Conservation (phyloP, 179 eudicot genomes). For the Spinacia oleracea region DNA sequence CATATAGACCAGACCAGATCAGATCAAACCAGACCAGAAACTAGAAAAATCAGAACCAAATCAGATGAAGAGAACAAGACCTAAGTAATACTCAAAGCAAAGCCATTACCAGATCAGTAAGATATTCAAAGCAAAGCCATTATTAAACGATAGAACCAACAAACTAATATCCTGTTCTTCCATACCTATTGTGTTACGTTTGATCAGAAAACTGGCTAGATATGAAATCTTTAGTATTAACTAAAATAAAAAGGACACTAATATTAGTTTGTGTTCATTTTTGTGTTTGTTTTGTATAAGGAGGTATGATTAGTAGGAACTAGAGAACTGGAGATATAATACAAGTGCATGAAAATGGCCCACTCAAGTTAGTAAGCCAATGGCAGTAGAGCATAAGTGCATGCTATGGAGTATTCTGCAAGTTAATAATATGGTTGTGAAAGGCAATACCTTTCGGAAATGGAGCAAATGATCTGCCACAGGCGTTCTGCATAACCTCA, state of each 20-base stretch:
- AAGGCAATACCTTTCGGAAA: conserved; percentile 78
- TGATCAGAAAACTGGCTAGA: not conserved
- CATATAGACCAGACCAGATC: too few species aligned
- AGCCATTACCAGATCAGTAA: too few species aligned
- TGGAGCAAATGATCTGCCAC: conserved; percentile 83
- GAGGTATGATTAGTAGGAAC: conserved; percentile 2
- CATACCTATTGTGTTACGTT: not conserved
- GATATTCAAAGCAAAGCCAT: not conserved
- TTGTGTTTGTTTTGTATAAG: not conserved
- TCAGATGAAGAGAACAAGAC: too few species aligned
- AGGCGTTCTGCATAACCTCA: conserved; percentile 70
- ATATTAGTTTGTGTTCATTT: not conserved
- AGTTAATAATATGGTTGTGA: not conserved
- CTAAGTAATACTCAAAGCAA: too few species aligned
- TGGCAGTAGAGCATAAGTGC: not conserved
- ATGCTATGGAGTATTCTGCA: not conserved
- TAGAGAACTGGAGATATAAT: conserved; percentile 5
- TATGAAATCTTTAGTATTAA: not conserved
- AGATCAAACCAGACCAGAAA: too few species aligned
- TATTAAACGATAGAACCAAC: not conserved
- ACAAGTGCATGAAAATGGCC: not conserved
- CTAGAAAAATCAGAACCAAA: too few species aligned
- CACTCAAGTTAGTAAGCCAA: not conserved
- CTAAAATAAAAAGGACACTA: not conserved
- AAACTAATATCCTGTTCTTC: not conserved